Evolutionary conservation across 768 basidiomycete genomes (phyloP), one percentile per base, ranked within the genome.

Genomic region (Heimioporus sp.): DNA sequence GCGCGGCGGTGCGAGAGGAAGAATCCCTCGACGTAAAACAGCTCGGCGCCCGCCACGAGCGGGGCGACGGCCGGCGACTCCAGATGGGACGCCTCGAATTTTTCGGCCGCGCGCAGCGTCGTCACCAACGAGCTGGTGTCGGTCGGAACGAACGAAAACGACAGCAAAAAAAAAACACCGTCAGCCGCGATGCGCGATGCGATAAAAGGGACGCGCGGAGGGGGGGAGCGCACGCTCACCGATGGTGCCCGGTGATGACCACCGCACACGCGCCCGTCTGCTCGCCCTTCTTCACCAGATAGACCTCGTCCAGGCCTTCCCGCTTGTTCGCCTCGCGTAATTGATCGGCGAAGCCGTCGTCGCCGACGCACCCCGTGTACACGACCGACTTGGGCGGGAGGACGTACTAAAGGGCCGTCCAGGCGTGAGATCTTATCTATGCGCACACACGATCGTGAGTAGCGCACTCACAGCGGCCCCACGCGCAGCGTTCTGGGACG

Each of bases 1-100:
- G n/a, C n/a, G n/a, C n/a, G n/a, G n/a, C n/a, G n/a, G 66, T 99
- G 96, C 16, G 96, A 96, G 53, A 98, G 80, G 85, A 99, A 98
- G 78, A 87, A 99, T 9, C 96, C 96, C 64, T 93, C 96, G 54
- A 98, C 83, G 75, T 99, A 99, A 78, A 81, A 97, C 67, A 81
- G 80, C 65, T 89, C 86, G 52, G 95, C 96, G 42, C 75, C 79
- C 6, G 90, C 79, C 63, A 98, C 76, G 58, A 93, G 75, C 31
- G 85, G 79, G 24, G 89, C 85, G 57, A 98, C 84, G 47, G 76
- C 71, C 13, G 87, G 78, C 10, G 90, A 86, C 10, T 80, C 77
- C 40, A 99, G 79, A 72, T 98, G 92, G 5, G 85, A 76, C 52
- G 80, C 77, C 12, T 87, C 83, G 71, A 97, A 98, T 65, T 84